Base-by-base conservation (phyloP, 2,329 filamentous ascomycete species). In the Paraphoma chrysanthemicola region DNA sequence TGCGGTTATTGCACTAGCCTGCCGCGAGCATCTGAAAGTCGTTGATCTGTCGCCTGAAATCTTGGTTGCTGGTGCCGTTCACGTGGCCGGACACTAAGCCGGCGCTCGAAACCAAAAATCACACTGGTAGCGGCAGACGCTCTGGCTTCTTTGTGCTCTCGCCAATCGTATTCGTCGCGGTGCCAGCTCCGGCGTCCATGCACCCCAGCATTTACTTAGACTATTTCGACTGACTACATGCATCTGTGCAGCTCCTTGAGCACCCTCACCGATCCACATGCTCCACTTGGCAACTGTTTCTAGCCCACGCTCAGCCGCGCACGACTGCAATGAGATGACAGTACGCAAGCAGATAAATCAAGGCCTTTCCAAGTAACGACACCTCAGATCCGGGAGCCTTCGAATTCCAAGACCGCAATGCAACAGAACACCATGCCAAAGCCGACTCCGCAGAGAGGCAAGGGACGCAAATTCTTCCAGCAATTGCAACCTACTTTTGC, bases 401-500 rank as follows among this genome's bases (percentile, higher is more conserved):
- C 33, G 16, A 42, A 9, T 9, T n/a, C 16, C n/a, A 42, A 9
- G 11, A 42, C 11, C 14, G n/a, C 14, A 16, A 17, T 16, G 11
- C 39, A 42, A 10, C 39, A 4, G 16, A 42, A 42, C 16, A 16
- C 16, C n/a, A 9, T n/a, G n/a, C 29, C 14, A 17, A 33, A 36
- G 33, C 45, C 41, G 53, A 44, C 45, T 48, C 49, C 48, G 14
- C 51, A 57, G 30, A 60, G 54, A 31, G 54, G 36, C 14, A 63
- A 63, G 36, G 58, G 58, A 6, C 57, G 60, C 41, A 63, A 59
- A 44, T 68, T 62, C 47, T 70, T 68, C 39, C 56, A 63, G 43
- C 58, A 67, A 18, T 52, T 67, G 45, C 57, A 69, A 41, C 67
- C 67, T 3, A 68, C 61, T 4, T 70, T 70, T 48, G 47, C 64